These are phyloP conservation scores for Collybia nuda DNA, from an alignment of 768 basidiomycete species.

Conservation along the genomic window DNA sequence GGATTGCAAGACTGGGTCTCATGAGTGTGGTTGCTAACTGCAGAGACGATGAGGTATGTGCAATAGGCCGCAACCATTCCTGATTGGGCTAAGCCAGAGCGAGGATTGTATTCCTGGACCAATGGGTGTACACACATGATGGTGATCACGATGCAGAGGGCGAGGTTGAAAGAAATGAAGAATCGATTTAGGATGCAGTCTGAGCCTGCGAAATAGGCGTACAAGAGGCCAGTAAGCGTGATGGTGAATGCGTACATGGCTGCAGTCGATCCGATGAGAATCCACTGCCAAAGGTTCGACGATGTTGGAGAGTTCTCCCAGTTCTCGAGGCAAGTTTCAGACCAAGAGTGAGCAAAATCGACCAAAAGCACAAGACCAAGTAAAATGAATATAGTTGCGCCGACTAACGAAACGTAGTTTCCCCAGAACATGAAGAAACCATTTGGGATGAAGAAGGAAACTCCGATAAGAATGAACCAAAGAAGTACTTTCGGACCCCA, in stretches of 20 bases:
- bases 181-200: slow-evolving; percentile 93
- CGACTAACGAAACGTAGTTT: slow-evolving; percentile 87
- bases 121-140: slow-evolving; percentile 79
- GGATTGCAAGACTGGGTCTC: slow-evolving; percentile 81
- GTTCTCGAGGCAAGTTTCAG: slow-evolving; percentile 93
- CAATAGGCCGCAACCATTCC: slow-evolving; percentile 98
- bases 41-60: slow-evolving; percentile 92
- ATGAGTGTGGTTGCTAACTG: slow-evolving; percentile 90
- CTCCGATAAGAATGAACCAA: slow-evolving; percentile 79
- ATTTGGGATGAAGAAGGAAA: slow-evolving; percentile 95
- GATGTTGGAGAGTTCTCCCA: slow-evolving; percentile 78
- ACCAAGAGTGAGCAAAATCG: slow-evolving; percentile 99
- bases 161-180: slow-evolving; percentile 94
- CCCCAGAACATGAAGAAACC: slow-evolving; percentile 99
- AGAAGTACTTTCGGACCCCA: slow-evolving; percentile 96
- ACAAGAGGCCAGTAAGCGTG: slow-evolving; percentile 85
- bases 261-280: slow-evolving; percentile 91
- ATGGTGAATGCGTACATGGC: slow-evolving; percentile 83
- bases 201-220: slow-evolving; percentile 85
- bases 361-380: slow-evolving; percentile 96
- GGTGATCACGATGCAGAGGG: slow-evolving; percentile 76
- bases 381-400: slow-evolving; percentile 93
- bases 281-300: slow-evolving; percentile 94
- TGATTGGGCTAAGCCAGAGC: slow-evolving; percentile 92
- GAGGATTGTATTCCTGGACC: slow-evolving; percentile 90